These are phyloP conservation scores for Mucor velutinosus DNA, from an alignment of 371 early-diverging fungal genomes.

Conservation along the genomic window DNA sequence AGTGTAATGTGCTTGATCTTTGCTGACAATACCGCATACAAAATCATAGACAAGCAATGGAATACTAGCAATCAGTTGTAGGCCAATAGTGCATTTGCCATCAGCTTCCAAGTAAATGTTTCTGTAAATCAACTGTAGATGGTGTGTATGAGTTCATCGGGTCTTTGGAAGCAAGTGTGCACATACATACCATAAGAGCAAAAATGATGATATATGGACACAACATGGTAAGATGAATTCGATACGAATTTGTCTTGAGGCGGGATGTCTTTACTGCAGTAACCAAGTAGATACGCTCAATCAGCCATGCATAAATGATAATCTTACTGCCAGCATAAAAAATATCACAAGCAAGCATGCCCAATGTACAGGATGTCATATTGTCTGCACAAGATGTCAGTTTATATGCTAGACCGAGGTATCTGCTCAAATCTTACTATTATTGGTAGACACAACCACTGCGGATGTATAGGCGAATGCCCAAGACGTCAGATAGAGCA, in stretches of 20 bases:
- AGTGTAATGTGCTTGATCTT: neutral
- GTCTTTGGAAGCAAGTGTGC: neutral
- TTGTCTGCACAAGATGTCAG: conserved; percentile 28
- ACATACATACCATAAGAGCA: conserved; percentile 41
- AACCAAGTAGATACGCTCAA: conserved; percentile 52
- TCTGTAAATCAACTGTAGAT: conserved; percentile 42
- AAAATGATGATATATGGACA: conserved; percentile 53
- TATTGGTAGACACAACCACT: conserved; percentile 48
- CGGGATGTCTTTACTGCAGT: conserved; percentile 48
- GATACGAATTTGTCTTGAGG: conserved; percentile 44
- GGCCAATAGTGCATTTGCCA: conserved; percentile 53
- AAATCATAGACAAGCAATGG: conserved; percentile 51
- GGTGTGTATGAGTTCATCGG: neutral
- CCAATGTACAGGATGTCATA: conserved; percentile 45
- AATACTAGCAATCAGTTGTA: conserved; percentile 50
- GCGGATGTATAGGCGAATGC: conserved; percentile 39
- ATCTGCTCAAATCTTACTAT: conserved; percentile 24
- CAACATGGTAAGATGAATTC: conserved; percentile 45
- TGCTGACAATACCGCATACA: conserved; percentile 21
- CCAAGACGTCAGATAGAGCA: conserved; percentile 42
- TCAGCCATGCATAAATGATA: conserved; percentile 50
- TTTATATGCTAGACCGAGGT: neutral
- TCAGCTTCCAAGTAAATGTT: conserved; percentile 42
- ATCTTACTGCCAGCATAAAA: conserved; percentile 58
- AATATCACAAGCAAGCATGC: conserved; percentile 49